Evolutionary conservation across 306 rosid genomes (phyloP).

Genomic region (Sindora glabra): DNA sequence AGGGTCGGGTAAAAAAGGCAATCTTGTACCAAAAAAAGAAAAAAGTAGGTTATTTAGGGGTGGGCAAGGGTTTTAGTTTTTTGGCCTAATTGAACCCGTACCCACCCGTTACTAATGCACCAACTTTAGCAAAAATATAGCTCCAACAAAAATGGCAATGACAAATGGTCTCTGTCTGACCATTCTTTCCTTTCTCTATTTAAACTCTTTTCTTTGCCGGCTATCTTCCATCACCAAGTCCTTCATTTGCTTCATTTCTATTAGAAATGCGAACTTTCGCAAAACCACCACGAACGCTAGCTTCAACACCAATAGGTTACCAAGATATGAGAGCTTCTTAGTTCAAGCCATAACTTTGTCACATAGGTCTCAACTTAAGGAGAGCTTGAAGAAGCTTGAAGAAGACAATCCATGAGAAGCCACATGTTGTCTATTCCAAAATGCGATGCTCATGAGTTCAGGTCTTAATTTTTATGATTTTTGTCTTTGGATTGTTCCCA

Average conservation of each 20-base stretch:
- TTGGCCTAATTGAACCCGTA: too few relatives aligned
- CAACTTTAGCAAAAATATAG: too few relatives aligned
- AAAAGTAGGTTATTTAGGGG: too few relatives aligned
- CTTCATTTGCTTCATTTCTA: constrained; percentile 20
- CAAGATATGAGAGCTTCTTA: constrained; percentile 16
- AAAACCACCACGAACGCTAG: constrained; percentile 5
- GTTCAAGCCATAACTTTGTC: constrained; percentile 65
- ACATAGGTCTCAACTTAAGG: constrained; percentile 91
- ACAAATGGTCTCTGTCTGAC: constrained; percentile 22
- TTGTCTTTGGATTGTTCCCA: too few relatives aligned
- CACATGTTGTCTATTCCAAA: constrained; percentile 86
- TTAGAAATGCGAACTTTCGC: constrained; percentile 8
- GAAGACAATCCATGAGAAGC: constrained; percentile 58
- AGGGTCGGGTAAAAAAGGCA: too few relatives aligned
- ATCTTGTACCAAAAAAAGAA: too few relatives aligned
- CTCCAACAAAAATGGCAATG: constrained; percentile 40
- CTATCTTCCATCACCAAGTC: constrained; percentile 27
- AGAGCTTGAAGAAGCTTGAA: constrained; percentile 64
- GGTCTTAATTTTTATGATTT: neutral
- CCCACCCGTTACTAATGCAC: too few relatives aligned
- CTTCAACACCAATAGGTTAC: constrained; percentile 18
- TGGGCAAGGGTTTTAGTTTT: too few relatives aligned
- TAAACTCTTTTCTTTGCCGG: constrained; percentile 18
- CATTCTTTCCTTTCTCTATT: constrained; percentile 17
- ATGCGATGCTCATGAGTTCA: constrained; percentile 85